Conservation (phyloP, 305 asterid species). For the Salvia sclarea region DNA sequence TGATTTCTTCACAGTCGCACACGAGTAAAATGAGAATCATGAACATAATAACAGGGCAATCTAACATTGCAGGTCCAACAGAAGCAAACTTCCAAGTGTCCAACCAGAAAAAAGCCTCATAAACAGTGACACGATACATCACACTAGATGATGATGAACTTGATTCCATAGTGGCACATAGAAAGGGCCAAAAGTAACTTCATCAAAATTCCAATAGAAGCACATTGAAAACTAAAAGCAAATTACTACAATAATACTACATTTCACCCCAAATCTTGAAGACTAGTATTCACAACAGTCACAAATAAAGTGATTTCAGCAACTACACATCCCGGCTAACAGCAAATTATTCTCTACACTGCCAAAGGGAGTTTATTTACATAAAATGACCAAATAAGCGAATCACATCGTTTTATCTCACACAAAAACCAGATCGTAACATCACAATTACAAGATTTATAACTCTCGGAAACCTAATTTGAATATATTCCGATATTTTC, state of each 20-base stretch:
- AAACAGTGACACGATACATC: background rate
- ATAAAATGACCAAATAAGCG: background rate
- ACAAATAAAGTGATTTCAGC: background rate
- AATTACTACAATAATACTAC: too few relatives aligned
- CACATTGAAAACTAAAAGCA: background rate
- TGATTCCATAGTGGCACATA: background rate
- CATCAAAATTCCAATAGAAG: background rate
- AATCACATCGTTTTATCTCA: background rate
- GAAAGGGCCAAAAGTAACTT: background rate
- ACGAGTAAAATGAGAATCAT: background rate
- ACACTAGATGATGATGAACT: background rate
- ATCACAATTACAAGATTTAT: background rate
- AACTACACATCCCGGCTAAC: background rate
- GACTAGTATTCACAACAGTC: background rate
- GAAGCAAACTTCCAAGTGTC: background rate
- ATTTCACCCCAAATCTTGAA: background rate
- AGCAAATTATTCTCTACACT: background rate
- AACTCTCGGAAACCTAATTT: background rate
- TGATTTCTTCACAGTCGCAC: background rate
- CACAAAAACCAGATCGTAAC: background rate
- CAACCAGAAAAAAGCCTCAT: background rate
- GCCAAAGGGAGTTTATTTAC: background rate
- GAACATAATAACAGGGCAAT: background rate
- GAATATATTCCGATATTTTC: background rate
- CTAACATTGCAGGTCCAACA: constrained; percentile 8